Evolutionary conservation across 1,284 basidiomycete genomes (phyloP), one percentile per base, ranked within the genome.

Genomic region (Nidula niveotomentosa): DNA sequence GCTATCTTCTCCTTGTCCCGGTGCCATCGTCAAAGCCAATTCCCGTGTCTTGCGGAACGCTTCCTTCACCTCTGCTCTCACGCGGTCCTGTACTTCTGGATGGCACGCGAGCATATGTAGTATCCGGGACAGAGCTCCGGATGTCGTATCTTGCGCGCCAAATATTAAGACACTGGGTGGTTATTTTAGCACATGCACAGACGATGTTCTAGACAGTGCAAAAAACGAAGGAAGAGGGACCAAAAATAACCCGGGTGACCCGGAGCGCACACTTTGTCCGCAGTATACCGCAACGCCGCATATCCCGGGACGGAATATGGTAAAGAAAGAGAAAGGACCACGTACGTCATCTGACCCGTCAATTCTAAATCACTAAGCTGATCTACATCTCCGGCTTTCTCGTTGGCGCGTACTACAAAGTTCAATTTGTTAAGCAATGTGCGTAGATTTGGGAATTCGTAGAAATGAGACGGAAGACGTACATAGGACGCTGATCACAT

Each of bases 401-500:
- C 65, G 49, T 74, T 74, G 12, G 63, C 68, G 54, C 59, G 66
- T 61, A 74, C 73, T 75, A 41, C 33, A 5, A 30, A 30, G 30
- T 30, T 30, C 30, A 30, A 30, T 54, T 60, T 66, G 61, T 73
- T 72, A 73, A 41, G 33, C 30, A 30, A 30, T 30, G 30, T 5
- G 30, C 30, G 4, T 30, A 30, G 30, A 30, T 30, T 30, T 5
- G 15, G 6, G 33, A n/a, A 53, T 45, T 6, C 36, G 15, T 17
- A 51, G 5, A 15, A 35, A 39, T 43, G 5, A 39, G 15, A 30
- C 49, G 6, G n/a, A 35, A 39, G 30, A 33, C 23, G n/a, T 17
- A 75, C 74, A 63, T 48, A 81, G 70, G n/a, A 80, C 69, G 52
- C 76, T 78, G 60, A 79, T 72, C 48, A 80, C 66, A 58, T 81